Conservation (phyloP, 2,329 filamentous ascomycete genomes). For the Aspergillus transmontanensis region DNA sequence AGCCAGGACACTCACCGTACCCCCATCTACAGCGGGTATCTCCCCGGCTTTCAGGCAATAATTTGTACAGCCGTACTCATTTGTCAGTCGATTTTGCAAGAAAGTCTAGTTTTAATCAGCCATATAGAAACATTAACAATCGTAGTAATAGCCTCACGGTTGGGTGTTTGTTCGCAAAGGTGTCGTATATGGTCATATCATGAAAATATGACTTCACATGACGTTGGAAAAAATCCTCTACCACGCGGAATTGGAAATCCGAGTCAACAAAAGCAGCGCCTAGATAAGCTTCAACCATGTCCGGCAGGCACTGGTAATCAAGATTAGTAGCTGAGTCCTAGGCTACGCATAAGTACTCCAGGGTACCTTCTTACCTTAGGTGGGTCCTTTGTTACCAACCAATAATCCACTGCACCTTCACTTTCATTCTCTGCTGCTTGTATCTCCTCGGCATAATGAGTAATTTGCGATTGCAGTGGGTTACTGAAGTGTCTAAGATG, state of each 20-base stretch:
- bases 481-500: conserved; percentile 61
- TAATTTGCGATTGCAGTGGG: conserved; percentile 48
- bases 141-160: conserved; percentile 47
- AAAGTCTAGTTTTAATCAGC: conserved; percentile 54
- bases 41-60: conserved; percentile 54
- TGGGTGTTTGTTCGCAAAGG: conserved; percentile 83
- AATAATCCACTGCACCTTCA: conserved; percentile 43
- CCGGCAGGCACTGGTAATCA: conserved; percentile 63
- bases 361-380: conserved; percentile 41
- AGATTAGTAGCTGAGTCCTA: conserved; percentile 7
- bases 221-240: conserved; percentile 74
- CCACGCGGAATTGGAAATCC: conserved; percentile 71
- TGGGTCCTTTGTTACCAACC: conserved; percentile 44
- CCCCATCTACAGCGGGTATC: conserved; percentile 49
- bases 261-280: conserved; percentile 93
- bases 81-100: conserved; percentile 65
- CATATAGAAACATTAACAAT: background rate
- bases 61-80: conserved; percentile 66
- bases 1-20: conserved; percentile 59
- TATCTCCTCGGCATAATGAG: conserved; percentile 49
- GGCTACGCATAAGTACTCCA: background rate
- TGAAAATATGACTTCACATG: conserved; percentile 78
- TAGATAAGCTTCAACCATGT: conserved; percentile 85
- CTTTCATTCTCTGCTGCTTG: conserved; percentile 34
- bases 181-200: conserved; percentile 85